phyloP scores from a whole-genome alignment of 192 early-diverging fungal genomes.

The Backusella liffmaniae region DNA sequence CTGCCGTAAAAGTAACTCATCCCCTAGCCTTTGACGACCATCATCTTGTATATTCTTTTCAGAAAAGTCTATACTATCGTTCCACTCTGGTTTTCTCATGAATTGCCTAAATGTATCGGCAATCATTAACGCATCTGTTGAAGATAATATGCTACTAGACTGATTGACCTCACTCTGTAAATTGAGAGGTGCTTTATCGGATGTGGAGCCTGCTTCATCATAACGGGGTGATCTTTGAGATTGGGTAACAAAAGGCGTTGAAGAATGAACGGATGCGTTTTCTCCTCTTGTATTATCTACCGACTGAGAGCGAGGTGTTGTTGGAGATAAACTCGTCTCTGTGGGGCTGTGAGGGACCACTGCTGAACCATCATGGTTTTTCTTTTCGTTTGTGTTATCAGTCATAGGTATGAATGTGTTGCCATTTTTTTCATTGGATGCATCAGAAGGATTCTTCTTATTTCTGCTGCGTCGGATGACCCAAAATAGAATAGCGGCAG shows the following conservation, averaged over 20 bases:
- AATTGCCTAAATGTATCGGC: conserved; percentile 40
- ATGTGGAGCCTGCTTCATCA: conserved; percentile 4
- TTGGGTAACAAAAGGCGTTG: conserved; percentile 10
- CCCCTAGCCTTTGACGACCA: background rate
- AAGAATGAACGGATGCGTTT: conserved; percentile 15
- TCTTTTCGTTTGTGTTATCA: background rate
- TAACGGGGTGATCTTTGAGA: background rate
- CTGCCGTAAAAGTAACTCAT: background rate
- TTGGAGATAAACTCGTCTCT: background rate
- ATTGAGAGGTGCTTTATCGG: background rate
- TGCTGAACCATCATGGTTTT: background rate
- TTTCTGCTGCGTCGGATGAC: background rate
- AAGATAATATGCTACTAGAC: conserved; percentile 28
- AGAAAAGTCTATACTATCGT: conserved; percentile 7
- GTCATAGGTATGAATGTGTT: background rate
- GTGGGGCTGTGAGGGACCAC: background rate
- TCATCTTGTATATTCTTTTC: background rate
- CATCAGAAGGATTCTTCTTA: background rate
- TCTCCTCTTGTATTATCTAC: conserved; percentile 6
- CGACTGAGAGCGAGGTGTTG: background rate
- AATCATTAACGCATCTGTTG: conserved; percentile 38
- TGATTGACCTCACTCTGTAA: conserved; percentile 9
- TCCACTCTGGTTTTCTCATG: conserved; percentile 44
- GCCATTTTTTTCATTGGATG: background rate
- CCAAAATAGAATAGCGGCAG: conserved; percentile 20